phyloP scores from a whole-genome alignment of 1,139 yeast genomes.

The Trichomonascaceae sp. region DNA sequence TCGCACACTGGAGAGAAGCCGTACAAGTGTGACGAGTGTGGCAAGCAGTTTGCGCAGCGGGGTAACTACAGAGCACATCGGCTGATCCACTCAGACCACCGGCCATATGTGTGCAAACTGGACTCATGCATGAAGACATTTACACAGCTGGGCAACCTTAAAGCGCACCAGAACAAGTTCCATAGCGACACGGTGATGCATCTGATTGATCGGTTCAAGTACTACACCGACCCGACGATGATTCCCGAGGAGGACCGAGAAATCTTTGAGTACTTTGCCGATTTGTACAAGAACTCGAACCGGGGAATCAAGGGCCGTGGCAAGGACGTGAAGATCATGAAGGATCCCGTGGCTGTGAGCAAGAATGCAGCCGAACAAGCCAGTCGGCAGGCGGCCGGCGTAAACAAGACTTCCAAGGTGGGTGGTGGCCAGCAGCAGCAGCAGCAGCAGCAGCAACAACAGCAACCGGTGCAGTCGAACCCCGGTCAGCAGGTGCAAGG shows the following conservation, averaged over 20 bases:
- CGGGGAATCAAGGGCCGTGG: slow-evolving; percentile 90
- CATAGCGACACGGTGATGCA: slow-evolving; percentile 58
- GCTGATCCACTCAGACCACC: slow-evolving; percentile 64
- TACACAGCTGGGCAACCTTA: slow-evolving; percentile 84
- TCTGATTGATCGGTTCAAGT: slow-evolving; percentile 36
- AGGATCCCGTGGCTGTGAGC: slow-evolving; percentile 7
- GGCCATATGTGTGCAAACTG: slow-evolving; percentile 68
- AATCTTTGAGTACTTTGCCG: slow-evolving; percentile 61
- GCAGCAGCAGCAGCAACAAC: slow-evolving; percentile 4
- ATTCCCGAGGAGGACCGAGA: slow-evolving; percentile 57
- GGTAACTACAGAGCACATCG: slow-evolving; percentile 83
- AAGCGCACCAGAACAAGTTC: slow-evolving; percentile 85
- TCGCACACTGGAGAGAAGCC: slow-evolving; percentile 88
- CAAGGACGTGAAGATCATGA: slow-evolving; percentile 28
- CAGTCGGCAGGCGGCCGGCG: slow-evolving; percentile 2
- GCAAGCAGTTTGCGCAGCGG: slow-evolving; percentile 66
- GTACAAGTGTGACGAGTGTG: slow-evolving; percentile 60
- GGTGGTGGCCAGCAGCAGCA: slow-evolving; percentile 2
- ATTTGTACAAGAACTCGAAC: slow-evolving; percentile 73
- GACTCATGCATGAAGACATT: slow-evolving; percentile 77
- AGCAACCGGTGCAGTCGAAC: slow-evolving; percentile 2
- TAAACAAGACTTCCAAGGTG: too few relatives aligned
- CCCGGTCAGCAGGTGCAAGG: not conserved
- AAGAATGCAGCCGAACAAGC: slow-evolving; percentile 4
- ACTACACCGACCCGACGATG: slow-evolving; percentile 10